Conservation (phyloP, 441 rosid genomes). For the Adansonia rubrostipa region DNA sequence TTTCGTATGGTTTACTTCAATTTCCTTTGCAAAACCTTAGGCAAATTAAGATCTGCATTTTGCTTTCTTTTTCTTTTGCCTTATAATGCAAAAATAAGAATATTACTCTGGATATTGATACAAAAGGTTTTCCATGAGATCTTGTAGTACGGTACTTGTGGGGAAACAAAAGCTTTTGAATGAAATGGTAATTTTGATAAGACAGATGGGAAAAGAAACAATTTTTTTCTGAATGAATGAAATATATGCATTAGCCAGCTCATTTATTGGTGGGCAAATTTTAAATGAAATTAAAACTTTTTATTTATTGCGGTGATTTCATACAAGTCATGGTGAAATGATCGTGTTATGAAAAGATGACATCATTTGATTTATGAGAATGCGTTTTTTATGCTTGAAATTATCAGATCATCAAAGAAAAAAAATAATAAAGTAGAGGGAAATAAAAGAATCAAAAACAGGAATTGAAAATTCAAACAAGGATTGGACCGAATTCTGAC, state of each 20-base stretch:
- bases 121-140: neutral
- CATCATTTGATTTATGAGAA: conserved; percentile 6
- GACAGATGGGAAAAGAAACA: conserved; percentile 7
- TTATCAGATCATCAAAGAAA: neutral
- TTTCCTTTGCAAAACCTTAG: neutral
- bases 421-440: neutral
- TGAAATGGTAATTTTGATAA: conserved; percentile 9
- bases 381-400: neutral
- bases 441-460: neutral
- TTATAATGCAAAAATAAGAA: neutral
- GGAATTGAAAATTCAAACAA: neutral
- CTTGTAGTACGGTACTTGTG: neutral
- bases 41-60: neutral
- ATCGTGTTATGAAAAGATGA: neutral
- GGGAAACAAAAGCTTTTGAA: neutral
- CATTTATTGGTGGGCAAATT: neutral
- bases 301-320: neutral
- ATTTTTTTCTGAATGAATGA: neutral
- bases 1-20: neutral
- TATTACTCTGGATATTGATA: neutral
- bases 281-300: neutral
- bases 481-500: conserved; percentile 22
- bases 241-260: conserved; percentile 19
- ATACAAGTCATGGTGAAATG: neutral
- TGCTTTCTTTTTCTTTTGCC: neutral